These are phyloP conservation scores for Lathyrus tuberosus DNA, from an alignment of 306 rosid species.

Conservation along the genomic window DNA sequence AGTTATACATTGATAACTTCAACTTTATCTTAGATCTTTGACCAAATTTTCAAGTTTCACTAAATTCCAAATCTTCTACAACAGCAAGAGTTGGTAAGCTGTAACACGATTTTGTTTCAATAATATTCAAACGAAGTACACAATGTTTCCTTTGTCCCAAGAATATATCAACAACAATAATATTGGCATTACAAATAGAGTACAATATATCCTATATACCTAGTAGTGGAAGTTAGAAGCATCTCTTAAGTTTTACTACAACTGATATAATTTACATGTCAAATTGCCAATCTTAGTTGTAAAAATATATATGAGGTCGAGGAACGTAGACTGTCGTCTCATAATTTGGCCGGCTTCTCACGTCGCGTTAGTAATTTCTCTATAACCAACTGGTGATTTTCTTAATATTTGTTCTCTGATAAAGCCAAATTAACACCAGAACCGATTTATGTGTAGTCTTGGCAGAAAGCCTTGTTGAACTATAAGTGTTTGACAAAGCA, in stretches of 20 bases:
- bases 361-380: neutral
- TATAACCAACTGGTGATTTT: constrained; percentile 2
- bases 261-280: constrained; percentile 5
- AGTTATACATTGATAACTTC: neutral
- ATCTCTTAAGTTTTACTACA: neutral
- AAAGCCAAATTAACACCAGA: constrained; percentile 28
- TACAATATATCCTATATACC: no score
- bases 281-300: constrained; percentile 23
- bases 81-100: neutral
- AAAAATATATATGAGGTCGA: constrained; percentile 6
- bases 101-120: constrained; percentile 14
- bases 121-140: neutral
- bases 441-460: neutral
- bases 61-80: constrained; percentile 29
- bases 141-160: neutral
- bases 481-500: constrained; percentile 26
- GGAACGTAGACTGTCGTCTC: neutral
- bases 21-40: neutral
- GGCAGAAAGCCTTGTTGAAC: constrained; percentile 5
- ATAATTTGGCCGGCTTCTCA: constrained; percentile 7
- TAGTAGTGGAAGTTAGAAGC: no score
- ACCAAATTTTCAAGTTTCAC: constrained; percentile 21
- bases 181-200: neutral
- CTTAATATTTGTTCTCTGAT: constrained; percentile 8
- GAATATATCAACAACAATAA: neutral